These are phyloP conservation scores for Colletotrichum euphorbiae DNA, from an alignment of 2,329 filamentous ascomycete species.

Conservation along the genomic window DNA sequence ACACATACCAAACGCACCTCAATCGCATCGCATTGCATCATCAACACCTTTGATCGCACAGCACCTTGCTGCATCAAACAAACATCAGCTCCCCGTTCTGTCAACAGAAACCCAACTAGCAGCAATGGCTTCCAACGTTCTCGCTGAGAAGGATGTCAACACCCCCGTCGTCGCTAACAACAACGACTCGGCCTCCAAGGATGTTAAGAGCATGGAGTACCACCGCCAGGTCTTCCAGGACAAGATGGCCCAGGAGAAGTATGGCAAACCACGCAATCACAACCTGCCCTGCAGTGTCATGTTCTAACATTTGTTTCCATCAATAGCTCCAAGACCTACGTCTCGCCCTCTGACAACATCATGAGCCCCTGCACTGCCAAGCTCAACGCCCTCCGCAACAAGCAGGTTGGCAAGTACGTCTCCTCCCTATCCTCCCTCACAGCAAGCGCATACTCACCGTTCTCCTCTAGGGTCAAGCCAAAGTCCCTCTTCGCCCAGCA, in stretches of 20 bases:
- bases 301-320: conserved; percentile 32
- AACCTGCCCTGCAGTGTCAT: not conserved
- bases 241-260: conserved; percentile 77
- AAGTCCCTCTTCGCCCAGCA: conserved; percentile 76
- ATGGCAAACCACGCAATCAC: conserved; percentile 41
- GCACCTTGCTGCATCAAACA: conserved; percentile 1
- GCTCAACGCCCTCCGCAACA: conserved; percentile 82
- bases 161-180: conserved; percentile 53
- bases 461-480: conserved; percentile 66
- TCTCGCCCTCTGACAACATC: conserved; percentile 89
- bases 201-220: conserved; percentile 78
- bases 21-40: conserved; percentile 5
- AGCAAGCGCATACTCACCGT: conserved; percentile 8
- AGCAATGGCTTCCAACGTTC: conserved; percentile 69
- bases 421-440: not conserved
- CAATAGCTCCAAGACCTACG: conserved; percentile 66
- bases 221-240: conserved; percentile 80
- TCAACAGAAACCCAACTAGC: conserved; percentile 2
- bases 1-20: not conserved
- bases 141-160: conserved; percentile 76
- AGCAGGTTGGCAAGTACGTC: conserved; percentile 81
- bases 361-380: conserved; percentile 89
- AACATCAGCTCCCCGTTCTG: not conserved
- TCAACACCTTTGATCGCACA: not conserved
- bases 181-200: conserved; percentile 51